A percentile compares a stretch with the other conserved stretches of the same genome.
Conservation (phyloP, 2,329 filamentous ascomycete species). For the Fusarium goolgardi region DNA sequence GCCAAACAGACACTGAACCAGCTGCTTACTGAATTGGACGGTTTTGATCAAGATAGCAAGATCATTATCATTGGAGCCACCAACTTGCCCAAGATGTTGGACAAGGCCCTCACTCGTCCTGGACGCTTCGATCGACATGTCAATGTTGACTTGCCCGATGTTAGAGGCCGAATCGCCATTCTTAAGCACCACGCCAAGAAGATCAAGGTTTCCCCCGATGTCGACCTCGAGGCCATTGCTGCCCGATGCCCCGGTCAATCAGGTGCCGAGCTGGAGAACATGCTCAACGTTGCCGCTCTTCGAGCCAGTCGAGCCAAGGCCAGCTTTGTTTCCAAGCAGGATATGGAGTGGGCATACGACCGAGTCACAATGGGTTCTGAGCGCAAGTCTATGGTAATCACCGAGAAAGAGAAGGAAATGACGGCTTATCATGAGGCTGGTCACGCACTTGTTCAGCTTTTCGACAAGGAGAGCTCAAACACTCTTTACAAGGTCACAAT, state of each 20-base stretch:
- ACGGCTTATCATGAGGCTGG: slow-evolving; percentile 98
- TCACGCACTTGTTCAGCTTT: slow-evolving; percentile 89
- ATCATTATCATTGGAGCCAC: slow-evolving; percentile 97
- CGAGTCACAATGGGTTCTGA: slow-evolving; percentile 98
- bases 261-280: slow-evolving; percentile 94
- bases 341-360: slow-evolving; percentile 98
- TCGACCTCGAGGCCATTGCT: slow-evolving; percentile 86
- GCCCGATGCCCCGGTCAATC: slow-evolving; percentile 91
- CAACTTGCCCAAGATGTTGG: slow-evolving; percentile 93
- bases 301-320: slow-evolving; percentile 91
- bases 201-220: slow-evolving; percentile 81
- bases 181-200: slow-evolving; percentile 94
- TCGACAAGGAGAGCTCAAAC: slow-evolving; percentile 75
- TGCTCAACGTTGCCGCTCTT: slow-evolving; percentile 95
- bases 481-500: slow-evolving; percentile 98
- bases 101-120: slow-evolving; percentile 93
- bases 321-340: slow-evolving; percentile 76
- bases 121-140: slow-evolving; percentile 97
- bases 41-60: slow-evolving; percentile 93
- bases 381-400: slow-evolving; percentile 87
- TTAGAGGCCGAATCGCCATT: slow-evolving; percentile 91
- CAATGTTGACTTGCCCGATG: slow-evolving; percentile 87
- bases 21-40: slow-evolving; percentile 94
- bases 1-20: slow-evolving; percentile 98
- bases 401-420: slow-evolving; percentile 91